Evolutionary conservation across 78 protist species (phyloP), one percentile per base, ranked within the genome.

Genomic region (Speleostelium caveatum): DNA sequence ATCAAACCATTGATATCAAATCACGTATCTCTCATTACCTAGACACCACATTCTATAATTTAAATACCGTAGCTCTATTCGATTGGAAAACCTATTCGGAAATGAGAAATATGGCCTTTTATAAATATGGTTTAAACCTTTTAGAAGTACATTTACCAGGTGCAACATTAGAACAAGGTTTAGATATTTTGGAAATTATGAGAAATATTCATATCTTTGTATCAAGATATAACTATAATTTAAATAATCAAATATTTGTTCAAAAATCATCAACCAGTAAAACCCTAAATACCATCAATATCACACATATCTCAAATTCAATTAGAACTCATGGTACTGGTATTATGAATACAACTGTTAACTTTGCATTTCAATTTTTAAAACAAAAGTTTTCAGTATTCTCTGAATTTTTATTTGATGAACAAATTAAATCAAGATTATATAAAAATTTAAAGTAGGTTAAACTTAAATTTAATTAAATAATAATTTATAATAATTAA

Each of bases 321-420:
- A 97, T 99, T 72, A 95, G 99, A 26, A 96, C 98, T 28, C 99
- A 99, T 86, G 99, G 99, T 39, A 69, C 95, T 8, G 99, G 99
- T 51, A 97, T 99, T 56, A 95, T 98, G 97, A 96, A 97, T 86
- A 98, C 99, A 1, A 86, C 99, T 0, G 98, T 98, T 71, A 98
- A 98, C 96, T 95, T 95, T 74, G 95, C 97, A 3, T 98, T 86
- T 92, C 94, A 87, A 41, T 96, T 86, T 67, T 63, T 97, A 45
- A 36, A 62, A 14, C 74, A 89, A 80, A 87, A 96, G 77, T 93
- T 98, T 60, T 1, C 28, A 16, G 36, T 95, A 14, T 90, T 98
- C 56, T 95, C 97, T 6, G 98, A 97, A 77, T 98, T 98, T 92
- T 69, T 98, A 21, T 97, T 78, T 51, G 99, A 98, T 66, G 99